Base-by-base conservation (phyloP, 1,284 basidiomycete species). In the Fomitopsis palustris region DNA sequence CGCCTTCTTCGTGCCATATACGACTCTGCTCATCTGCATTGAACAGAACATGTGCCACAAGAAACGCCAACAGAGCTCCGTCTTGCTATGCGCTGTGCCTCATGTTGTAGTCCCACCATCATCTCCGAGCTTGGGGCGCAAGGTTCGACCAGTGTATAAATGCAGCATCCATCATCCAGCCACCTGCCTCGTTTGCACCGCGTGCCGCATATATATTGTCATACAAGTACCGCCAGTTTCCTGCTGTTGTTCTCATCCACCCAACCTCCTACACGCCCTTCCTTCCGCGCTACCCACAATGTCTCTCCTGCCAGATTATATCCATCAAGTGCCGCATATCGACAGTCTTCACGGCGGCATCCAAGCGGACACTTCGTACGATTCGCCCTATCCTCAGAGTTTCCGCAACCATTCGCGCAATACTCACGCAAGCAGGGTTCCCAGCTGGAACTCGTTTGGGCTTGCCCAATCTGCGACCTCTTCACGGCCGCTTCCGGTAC, bases 111-210 rank as follows among this genome's bases (percentile, higher is more conserved):
- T 23, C 4, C 41, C 19, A 21, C 41, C 27, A 35, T 52, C 45
- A 49, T 49, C 31, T 49, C 45, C 31, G 29, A 23, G 14, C 27
- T 29, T n/a, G n/a, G n/a, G n/a, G n/a, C n/a, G n/a, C n/a, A n/a
- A n/a, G n/a, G n/a, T n/a, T n/a, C n/a, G n/a, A n/a, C n/a, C n/a
- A n/a, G n/a, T n/a, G n/a, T n/a, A n/a, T n/a, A n/a, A n/a, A n/a
- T n/a, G n/a, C n/a, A 4, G 19, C 27, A 21, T 17, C 45, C 25
- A 27, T 4, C 29, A 3, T 31, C 17, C 21, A 9, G 49, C n/a
- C n/a, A n/a, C 56, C 17, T 59, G 45, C 65, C 65, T 67, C 65
- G 56, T 65, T 63, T 60, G 19, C n/a, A 38, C 64, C 65, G 63
- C 64, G 64, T 65, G 62, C 61, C 39, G 31, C 29, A 38, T 51